Evolutionary conservation across 1,284 basidiomycete species (phyloP).

Genomic region (Bjerkandera adusta): DNA sequence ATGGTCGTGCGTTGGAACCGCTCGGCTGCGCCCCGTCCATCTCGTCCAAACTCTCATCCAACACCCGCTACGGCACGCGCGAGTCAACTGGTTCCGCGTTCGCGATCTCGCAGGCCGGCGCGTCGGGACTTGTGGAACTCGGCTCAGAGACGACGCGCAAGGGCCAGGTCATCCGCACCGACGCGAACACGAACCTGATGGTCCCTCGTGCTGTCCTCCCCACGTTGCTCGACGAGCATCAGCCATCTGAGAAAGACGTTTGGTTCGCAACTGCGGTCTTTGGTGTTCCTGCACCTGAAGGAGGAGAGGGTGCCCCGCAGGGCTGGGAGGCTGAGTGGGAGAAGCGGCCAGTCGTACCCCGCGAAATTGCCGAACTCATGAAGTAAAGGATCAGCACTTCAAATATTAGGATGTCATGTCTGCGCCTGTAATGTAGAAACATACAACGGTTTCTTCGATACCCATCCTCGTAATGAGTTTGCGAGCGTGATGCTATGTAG

Average conservation of each 20-base stretch:
- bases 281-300: slow-evolving; percentile 48
- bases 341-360: slow-evolving; percentile 47
- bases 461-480: too few species aligned
- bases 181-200: slow-evolving; percentile 74
- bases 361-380: slow-evolving; percentile 37
- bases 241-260: slow-evolving; percentile 37
- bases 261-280: slow-evolving; percentile 75
- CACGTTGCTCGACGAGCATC: slow-evolving; percentile 53
- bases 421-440: too few species aligned
- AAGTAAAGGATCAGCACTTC: background rate
- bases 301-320: slow-evolving; percentile 36
- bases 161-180: slow-evolving; percentile 58
- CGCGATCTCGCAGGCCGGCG: slow-evolving; percentile 59
- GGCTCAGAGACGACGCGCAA: slow-evolving; percentile 28
- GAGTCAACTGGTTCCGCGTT: slow-evolving; percentile 45
- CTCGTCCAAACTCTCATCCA: background rate
- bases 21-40: slow-evolving; percentile 18
- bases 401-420: too few species aligned
- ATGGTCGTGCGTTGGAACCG: slow-evolving; percentile 59
- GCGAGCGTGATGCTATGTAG: too few species aligned
- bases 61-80: slow-evolving; percentile 43
- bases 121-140: slow-evolving; percentile 60
- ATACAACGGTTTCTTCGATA: too few species aligned
- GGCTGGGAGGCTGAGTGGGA: slow-evolving; percentile 57
- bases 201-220: slow-evolving; percentile 68